These are phyloP conservation scores for Toxicodendron radicans DNA, from an alignment of 345 rosid species.

Conservation along the genomic window DNA sequence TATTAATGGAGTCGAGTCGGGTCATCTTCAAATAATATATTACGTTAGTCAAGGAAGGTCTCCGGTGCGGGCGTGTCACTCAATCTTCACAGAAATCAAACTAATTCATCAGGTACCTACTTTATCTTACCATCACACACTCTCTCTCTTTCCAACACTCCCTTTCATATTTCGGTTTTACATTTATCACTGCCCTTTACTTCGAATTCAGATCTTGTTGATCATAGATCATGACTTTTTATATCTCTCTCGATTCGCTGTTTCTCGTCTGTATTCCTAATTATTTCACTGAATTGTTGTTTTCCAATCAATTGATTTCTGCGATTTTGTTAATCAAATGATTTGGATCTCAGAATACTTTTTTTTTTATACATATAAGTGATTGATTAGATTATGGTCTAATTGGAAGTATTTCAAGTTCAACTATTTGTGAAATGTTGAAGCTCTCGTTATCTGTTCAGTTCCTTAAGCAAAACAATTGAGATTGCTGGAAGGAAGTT, in stretches of 20 bases:
- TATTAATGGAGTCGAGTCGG: background rate
- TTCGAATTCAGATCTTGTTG: background rate
- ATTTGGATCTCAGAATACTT: background rate
- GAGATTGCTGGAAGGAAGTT: background rate
- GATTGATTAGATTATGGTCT: background rate
- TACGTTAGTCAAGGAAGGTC: background rate
- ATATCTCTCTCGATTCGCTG: background rate
- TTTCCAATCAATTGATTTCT: background rate
- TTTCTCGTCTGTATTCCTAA: background rate
- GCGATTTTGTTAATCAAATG: background rate
- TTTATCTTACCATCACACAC: background rate
- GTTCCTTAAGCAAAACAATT: background rate
- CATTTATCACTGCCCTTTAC: background rate
- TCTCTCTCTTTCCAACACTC: background rate
- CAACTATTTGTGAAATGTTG: background rate
- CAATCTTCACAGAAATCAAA: background rate
- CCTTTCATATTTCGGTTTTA: background rate
- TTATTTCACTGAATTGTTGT: background rate
- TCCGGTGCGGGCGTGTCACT: background rate
- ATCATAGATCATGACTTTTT: too few relatives aligned
- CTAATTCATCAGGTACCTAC: background rate
- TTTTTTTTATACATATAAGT: background rate
- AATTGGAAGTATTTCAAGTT: background rate
- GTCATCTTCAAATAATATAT: background rate
- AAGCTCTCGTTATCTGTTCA: background rate